These are phyloP conservation scores for Achaetomium macrosporum DNA, from an alignment of 2,329 filamentous ascomycete species.

Conservation along the genomic window DNA sequence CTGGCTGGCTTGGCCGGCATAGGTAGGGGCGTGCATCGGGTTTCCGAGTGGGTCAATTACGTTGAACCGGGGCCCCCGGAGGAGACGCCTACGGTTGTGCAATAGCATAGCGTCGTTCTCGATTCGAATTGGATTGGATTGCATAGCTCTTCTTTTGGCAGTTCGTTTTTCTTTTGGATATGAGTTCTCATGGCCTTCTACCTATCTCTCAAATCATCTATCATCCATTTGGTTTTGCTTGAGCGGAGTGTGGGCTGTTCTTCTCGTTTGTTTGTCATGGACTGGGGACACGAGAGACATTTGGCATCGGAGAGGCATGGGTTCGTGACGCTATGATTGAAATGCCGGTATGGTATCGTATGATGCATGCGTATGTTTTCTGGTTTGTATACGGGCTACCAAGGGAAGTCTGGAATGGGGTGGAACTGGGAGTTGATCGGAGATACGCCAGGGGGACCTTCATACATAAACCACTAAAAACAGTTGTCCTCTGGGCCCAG, in stretches of 20 bases:
- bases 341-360: background rate
- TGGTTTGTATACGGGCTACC: background rate
- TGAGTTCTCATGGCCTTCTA: background rate
- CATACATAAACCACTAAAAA: no score
- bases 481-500: background rate
- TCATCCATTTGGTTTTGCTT: no score
- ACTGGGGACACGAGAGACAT: no score
- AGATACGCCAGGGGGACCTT: no score
- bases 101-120: background rate
- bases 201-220: no score
- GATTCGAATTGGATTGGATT: background rate
- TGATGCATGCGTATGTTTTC: background rate
- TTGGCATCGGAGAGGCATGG: background rate
- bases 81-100: background rate
- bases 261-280: no score
- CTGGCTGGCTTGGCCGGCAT: slow-evolving; percentile 43
- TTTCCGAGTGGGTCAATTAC: slow-evolving; percentile 44
- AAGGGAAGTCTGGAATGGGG: background rate
- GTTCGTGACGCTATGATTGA: slow-evolving; percentile 7
- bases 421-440: background rate
- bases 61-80: slow-evolving; percentile 37
- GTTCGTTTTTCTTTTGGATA: background rate
- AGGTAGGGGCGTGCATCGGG: slow-evolving; percentile 42
- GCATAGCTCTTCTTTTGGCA: background rate
- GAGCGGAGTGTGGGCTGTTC: no score